Evolutionary conservation across 2,329 filamentous ascomycete genomes (phyloP).

Genomic region (Sclerotinia glacialis): DNA sequence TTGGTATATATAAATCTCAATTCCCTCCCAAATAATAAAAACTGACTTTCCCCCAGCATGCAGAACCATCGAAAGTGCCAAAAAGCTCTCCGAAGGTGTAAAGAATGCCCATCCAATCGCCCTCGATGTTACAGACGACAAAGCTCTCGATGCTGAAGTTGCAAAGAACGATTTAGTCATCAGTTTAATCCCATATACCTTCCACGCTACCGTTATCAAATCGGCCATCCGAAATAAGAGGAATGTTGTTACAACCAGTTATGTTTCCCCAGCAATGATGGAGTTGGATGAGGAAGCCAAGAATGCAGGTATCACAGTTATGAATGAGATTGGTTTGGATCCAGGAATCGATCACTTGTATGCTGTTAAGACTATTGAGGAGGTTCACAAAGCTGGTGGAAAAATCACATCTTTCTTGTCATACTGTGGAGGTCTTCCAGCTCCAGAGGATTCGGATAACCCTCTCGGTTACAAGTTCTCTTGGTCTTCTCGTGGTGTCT

Average conservation of each 20-base stretch:
- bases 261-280: constrained; percentile 88
- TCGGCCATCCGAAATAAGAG: constrained; percentile 90
- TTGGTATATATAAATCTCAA: constrained; percentile 44
- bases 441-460: constrained; percentile 75
- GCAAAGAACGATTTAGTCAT: constrained; percentile 77
- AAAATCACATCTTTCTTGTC: constrained; percentile 70
- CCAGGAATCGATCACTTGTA: constrained; percentile 70
- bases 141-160: constrained; percentile 76
- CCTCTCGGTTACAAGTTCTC: constrained; percentile 93
- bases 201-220: constrained; percentile 87
- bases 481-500: constrained; percentile 63
- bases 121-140: constrained; percentile 75
- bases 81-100: constrained; percentile 71
- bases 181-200: constrained; percentile 85
- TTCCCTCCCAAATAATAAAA: background rate
- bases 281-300: constrained; percentile 81
- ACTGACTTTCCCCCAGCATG: constrained; percentile 7
- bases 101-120: constrained; percentile 51
- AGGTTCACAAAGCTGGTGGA: constrained; percentile 83
- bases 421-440: constrained; percentile 79
- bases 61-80: constrained; percentile 62
- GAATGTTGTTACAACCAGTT: constrained; percentile 92
- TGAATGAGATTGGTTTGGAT: constrained; percentile 88
- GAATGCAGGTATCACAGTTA: constrained; percentile 90
- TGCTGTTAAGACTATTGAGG: constrained; percentile 81